Evolutionary conservation across 2,329 filamentous ascomycete species (phyloP).

Genomic region (Pseudocercospora crystallina): DNA sequence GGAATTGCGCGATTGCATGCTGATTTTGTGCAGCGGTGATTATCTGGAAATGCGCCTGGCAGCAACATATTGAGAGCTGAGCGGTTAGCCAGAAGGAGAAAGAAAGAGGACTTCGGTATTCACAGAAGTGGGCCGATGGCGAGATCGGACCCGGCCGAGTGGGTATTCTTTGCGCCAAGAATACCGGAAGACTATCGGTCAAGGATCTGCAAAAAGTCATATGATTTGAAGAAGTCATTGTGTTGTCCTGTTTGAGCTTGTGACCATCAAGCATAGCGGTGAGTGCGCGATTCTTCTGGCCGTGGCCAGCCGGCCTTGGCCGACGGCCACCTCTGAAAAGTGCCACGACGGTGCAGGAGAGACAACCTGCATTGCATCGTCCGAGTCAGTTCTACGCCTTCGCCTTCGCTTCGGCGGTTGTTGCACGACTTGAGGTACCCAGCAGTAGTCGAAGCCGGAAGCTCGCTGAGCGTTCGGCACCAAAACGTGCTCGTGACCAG

Average conservation of each 20-base stretch:
- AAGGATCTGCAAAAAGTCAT: not conserved
- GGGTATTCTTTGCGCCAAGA: not conserved
- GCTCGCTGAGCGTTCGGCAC: too few relatives aligned
- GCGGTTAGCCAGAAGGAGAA: not conserved
- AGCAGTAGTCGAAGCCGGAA: too few relatives aligned
- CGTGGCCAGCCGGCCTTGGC: not conserved
- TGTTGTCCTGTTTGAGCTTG: not conserved
- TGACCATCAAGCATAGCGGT: not conserved
- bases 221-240: not conserved
- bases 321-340: not conserved
- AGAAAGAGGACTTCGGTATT: conserved; percentile 8
- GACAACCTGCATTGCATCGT: too few relatives aligned
- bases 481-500: too few relatives aligned
- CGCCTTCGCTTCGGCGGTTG: too few relatives aligned
- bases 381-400: too few relatives aligned
- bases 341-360: too few relatives aligned
- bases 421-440: too few relatives aligned
- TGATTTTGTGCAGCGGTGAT: conserved; percentile 58
- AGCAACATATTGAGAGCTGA: conserved; percentile 56
- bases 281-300: not conserved
- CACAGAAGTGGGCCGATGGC: not conserved
- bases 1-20: not conserved
- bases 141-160: conserved; percentile 7
- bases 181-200: not conserved
- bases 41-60: conserved; percentile 77